A percentile compares a stretch with the other conserved stretches of the same genome.
Evolutionary conservation across 352 stramenopile genomes (phyloP).

Genomic region (Pythium aristosporum): DNA sequence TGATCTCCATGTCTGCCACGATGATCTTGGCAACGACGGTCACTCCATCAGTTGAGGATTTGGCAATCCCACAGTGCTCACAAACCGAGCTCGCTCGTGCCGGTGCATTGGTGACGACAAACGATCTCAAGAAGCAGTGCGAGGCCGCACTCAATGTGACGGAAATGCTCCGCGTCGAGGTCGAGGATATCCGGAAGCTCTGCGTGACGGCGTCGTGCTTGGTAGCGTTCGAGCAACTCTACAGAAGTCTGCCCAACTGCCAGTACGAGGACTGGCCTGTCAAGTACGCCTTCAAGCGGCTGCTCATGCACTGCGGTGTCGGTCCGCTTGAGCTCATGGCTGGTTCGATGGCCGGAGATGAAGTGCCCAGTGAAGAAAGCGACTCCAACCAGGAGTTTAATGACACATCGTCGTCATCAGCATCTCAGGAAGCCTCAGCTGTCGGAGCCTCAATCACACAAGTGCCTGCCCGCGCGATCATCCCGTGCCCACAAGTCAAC

Average conservation of each 20-base stretch:
- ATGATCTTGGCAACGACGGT: not conserved
- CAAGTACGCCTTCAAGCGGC: constrained; percentile 2
- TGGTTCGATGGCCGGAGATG: not conserved
- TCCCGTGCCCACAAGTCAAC: not conserved
- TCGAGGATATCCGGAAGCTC: not conserved
- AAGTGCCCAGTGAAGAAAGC: not conserved
- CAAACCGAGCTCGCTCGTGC: not conserved
- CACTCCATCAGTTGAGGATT: not conserved
- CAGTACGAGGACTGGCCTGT: constrained; percentile 3
- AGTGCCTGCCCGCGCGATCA: not conserved
- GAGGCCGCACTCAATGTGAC: not conserved
- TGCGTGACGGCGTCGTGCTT: not conserved
- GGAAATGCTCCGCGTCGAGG: constrained; percentile 3
- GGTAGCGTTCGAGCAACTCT: constrained; percentile 1
- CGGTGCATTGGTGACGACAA: not conserved
- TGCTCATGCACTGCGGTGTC: constrained; percentile 7
- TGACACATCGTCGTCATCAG: not conserved
- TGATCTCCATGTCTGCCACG: not conserved
- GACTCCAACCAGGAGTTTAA: not conserved
- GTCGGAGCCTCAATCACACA: not conserved
- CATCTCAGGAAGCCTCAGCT: not conserved
- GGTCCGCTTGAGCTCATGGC: not conserved
- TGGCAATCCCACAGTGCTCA: constrained; percentile 1
- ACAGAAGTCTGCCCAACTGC: constrained; percentile 5
- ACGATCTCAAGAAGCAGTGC: constrained; percentile 3